These are phyloP conservation scores for Rhododendron molle DNA, from an alignment of 148 eudicot genomes.

Conservation along the genomic window DNA sequence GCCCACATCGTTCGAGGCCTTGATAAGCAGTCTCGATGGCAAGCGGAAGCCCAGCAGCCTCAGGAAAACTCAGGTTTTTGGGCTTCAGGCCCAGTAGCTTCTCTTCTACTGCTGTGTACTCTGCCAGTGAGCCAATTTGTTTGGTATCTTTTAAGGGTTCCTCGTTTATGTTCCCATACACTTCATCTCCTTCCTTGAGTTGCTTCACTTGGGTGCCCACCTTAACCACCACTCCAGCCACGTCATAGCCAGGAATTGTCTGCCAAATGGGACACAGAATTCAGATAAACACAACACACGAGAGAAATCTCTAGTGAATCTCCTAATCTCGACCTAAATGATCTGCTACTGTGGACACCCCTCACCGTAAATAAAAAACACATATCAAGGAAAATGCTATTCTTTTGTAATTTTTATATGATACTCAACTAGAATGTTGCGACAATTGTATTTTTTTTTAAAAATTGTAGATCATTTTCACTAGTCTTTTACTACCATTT, in stretches of 20 bases:
- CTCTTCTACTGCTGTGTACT: conserved; percentile 91
- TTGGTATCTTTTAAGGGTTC: conserved; percentile 58
- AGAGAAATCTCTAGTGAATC: too few species aligned
- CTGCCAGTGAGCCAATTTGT: conserved; percentile 76
- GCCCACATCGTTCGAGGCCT: conserved; percentile 75
- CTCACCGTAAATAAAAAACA: too few species aligned
- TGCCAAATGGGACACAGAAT: conserved; percentile 22
- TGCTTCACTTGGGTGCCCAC: conserved; percentile 72
- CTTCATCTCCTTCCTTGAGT: conserved; percentile 81
- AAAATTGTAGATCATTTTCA: background rate
- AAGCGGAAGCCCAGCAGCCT: conserved; percentile 84
- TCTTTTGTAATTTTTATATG: background rate
- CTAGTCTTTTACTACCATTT: too few species aligned
- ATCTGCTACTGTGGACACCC: too few species aligned
- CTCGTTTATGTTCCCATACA: conserved; percentile 76
- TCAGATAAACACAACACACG: background rate
- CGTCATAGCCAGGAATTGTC: conserved; percentile 91
- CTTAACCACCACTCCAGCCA: conserved; percentile 83
- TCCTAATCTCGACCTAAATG: too few species aligned
- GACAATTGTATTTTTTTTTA: background rate
- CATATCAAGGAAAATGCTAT: background rate
- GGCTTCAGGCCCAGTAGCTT: conserved; percentile 76
- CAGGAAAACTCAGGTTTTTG: conserved; percentile 59
- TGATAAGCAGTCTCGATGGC: conserved; percentile 91
- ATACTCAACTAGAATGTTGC: background rate